Base-by-base conservation (phyloP, 805 yeast species). In the Jamesozyma lodderae region DNA sequence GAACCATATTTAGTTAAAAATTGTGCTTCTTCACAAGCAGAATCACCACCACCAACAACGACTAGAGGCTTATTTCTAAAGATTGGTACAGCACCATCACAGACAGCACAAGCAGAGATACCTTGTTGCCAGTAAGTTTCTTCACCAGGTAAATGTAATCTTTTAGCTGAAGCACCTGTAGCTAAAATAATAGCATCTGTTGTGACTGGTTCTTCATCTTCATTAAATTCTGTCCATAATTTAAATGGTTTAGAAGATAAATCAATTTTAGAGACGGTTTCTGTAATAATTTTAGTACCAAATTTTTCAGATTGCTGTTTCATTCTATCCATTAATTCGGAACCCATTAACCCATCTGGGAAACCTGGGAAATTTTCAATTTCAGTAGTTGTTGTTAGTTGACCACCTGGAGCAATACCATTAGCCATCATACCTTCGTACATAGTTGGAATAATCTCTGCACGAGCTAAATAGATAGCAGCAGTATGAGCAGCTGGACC, bases 401-500 rank as follows among this genome's bases (percentile, higher is more conserved):
- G 99, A 44, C 98, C 98, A 55, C 98, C 98, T 19, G 98, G 96
- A 38, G 98, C 98, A 52, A 90, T 75, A 52, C 98, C 98, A 65
- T 92, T 92, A 49, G 98, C 98, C 44, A 69, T 54, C 81, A 90
- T 71, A 56, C 98, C 98, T 68, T 92, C 98, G 67, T 87, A 92
- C 52, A 92, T 64, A 22, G 83, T 79, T 19, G 98, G 96, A 65
- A 81, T 79, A 59, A 87, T 77, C 71, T 92, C 98, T 31, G 98
- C 98, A 66, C 98, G 81, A 22, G 97, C 81, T 39, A 92, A 71
- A 65, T 92, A 92, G 63, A 92, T 85, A 49, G 98, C 98, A 36
- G 98, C 98, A 32, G 98, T 92, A 73, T 92, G 96, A 40, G 96
- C 98, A 41, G 98, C 98, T 41, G 98, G 98, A 53, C 98, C 98